These are phyloP conservation scores for Apiospora rasikravindrae DNA, from an alignment of 2,329 filamentous ascomycete genomes.

Conservation along the genomic window DNA sequence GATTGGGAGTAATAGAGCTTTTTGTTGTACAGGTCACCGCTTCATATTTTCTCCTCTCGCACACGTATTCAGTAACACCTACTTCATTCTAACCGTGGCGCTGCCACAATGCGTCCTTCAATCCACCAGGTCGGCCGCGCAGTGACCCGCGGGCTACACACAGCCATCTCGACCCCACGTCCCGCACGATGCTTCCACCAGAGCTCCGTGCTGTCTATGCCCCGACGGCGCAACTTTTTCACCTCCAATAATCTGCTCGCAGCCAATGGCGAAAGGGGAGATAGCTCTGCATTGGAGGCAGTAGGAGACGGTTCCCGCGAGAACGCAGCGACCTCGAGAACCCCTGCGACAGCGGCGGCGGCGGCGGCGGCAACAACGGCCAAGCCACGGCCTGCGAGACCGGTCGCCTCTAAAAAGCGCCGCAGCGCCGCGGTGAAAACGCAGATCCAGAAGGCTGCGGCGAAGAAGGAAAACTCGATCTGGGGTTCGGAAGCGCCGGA, in stretches of 20 bases:
- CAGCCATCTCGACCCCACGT: conserved; percentile 36
- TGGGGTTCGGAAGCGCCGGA: conserved; percentile 23
- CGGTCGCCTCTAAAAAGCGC: conserved; percentile 66
- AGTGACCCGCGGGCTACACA: conserved; percentile 35
- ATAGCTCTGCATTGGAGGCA: conserved; percentile 21
- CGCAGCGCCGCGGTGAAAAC: conserved; percentile 84
- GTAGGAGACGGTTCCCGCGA: conserved; percentile 26
- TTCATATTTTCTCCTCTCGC: neutral
- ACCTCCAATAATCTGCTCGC: conserved; percentile 66
- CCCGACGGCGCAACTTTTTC: conserved; percentile 67
- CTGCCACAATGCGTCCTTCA: conserved; percentile 9
- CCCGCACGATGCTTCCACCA: conserved; percentile 51
- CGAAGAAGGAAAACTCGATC: conserved; percentile 30
- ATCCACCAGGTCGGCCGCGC: conserved; percentile 12
- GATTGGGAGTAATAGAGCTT: neutral
- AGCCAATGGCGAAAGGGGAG: conserved; percentile 42
- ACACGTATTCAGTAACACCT: neutral
- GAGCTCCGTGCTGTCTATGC: conserved; percentile 48
- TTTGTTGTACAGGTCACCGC: neutral
- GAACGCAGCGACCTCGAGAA: neutral
- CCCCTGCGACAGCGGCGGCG: conserved; percentile 20
- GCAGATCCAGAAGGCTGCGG: conserved; percentile 46
- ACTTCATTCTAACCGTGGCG: neutral
- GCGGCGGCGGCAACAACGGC: conserved; percentile 33
- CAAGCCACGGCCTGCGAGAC: conserved; percentile 54